Evolutionary conservation across 371 early-diverging fungal genomes (phyloP), one percentile per base, ranked within the genome.

Genomic region (Gilbertella persicaria): DNA sequence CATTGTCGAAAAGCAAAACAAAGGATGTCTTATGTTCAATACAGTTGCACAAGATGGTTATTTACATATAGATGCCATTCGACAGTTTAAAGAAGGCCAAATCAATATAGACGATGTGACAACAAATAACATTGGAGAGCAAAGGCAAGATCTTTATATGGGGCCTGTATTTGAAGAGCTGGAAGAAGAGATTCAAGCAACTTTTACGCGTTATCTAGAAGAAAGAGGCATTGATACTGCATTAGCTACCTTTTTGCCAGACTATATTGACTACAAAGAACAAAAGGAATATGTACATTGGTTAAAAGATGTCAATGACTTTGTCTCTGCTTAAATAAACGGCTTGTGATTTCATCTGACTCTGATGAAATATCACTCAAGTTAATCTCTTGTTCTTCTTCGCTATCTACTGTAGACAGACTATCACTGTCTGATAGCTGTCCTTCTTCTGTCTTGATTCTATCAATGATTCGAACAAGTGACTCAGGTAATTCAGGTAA

Each of bases 211-310:
- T 48, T 95, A 86, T 77, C 78, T 97, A 48, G 89, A 89, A 59
- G 95, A 92, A 67, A 91, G 94, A 55, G 91, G 91, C 49, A 83
- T 97, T 57, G 86, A 92, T 55, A 79, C 86, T 20, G 86, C 79
- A 7, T 75, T 95, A 42, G 89, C 93, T 40, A 80, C 84, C 55
- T 93, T 95, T 67, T 84, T 97, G 53, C 89, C 92, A 45, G 83
- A 78, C 58, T 97, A 91, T 71, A 83, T 94, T 53, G 94, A 93
- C 73, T 84, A 80, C 82, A 97, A 96, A 86, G 97, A 97, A 73
- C 95, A 95, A 80, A 78, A 82, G 55, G 97, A 97, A 80, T 97
- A 97, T 72, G 72, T 83, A 13, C 62, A 74, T 57, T 97, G 97
- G 97, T 77, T 97, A 36, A 75, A 85, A 54, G 76, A 84, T 38